Base-by-base conservation (phyloP, 257 asterid genomes). In the Solanum etuberosum region DNA sequence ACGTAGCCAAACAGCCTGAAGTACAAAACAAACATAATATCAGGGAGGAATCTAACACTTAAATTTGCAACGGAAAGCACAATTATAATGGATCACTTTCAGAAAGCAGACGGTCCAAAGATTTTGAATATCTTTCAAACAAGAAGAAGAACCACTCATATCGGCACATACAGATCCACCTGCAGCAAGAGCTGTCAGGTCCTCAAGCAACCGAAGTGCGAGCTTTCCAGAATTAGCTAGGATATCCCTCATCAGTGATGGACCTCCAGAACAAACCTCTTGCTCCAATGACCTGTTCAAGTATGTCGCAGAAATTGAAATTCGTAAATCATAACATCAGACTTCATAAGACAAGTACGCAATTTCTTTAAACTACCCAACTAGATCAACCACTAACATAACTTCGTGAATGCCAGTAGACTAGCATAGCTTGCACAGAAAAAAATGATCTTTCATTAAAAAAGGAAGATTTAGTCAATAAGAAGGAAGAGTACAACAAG, bases 121-220 rank as follows among this genome's bases (percentile, higher is more conserved):
- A 63, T 59, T 35, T 76, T 77, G 68, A 86, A 61, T 67, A 77
- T 57, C 65, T 77, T 46, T 57, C 88, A 77, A 77, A 40, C 67
- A 61, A 61, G 85, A 86, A 77, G 78, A 59, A 51, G 72, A 54
- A 27, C 67, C 80, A 86, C 34, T 63, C 43, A 72, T 29, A 35
- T 25, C 6, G 57, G 94, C 96, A 97, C 99, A 93, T 97, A 97
- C 99, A 92, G 99, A 96, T 95, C 99, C 99, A 96, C 98, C 98
- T 94, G 99, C 99, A 91, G 99, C 99, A 93, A 97, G 98, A 94
- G 98, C 95, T 84, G 98, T 92, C 93, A 97, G 94, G 93, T 97
- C 99, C 93, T 96, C 98, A 63, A 97, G 98, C 93, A 97, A 95
- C 91, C 94, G 93, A 89, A 95, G 98, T 87, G 98, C 99, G 70